A percentile compares a stretch with the other conserved stretches of the same genome.
Evolutionary conservation across 2,329 filamentous ascomycete species (phyloP).

Genomic region (Balansia obtecta): DNA sequence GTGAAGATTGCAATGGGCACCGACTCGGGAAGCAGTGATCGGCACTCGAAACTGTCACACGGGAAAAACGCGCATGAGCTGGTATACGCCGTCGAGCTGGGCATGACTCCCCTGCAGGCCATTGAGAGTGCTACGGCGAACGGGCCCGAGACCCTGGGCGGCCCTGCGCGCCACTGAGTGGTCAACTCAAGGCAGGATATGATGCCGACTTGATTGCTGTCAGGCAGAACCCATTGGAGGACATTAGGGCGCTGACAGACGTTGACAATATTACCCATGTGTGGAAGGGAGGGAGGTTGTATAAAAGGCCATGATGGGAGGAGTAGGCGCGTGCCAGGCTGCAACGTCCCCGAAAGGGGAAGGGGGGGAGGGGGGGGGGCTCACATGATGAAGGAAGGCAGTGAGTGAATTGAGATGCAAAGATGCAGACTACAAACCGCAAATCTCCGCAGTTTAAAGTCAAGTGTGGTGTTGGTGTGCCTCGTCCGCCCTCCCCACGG

Average conservation of each 20-base stretch:
- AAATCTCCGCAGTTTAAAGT: too few relatives aligned
- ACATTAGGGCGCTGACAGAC: conserved; percentile 28
- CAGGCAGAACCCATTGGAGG: conserved; percentile 27
- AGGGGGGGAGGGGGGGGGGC: too few relatives aligned
- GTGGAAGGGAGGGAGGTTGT: conserved; percentile 29
- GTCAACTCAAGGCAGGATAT: conserved; percentile 32
- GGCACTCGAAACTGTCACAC: conserved; percentile 8
- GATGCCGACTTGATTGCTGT: conserved; percentile 35
- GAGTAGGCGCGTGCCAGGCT: not conserved
- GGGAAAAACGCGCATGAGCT: conserved; percentile 30
- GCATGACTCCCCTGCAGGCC: conserved; percentile 35
- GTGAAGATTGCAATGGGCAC: conserved; percentile 29
- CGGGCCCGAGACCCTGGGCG: conserved; percentile 29
- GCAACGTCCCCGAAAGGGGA: too few relatives aligned
- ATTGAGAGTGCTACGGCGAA: conserved; percentile 37
- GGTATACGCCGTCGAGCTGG: conserved; percentile 32
- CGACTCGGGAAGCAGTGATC: conserved; percentile 24
- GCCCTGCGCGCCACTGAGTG: conserved; percentile 30
- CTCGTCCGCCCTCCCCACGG: too few relatives aligned
- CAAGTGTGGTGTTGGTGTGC: too few relatives aligned
- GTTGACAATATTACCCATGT: conserved; percentile 26
- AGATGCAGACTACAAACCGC: too few relatives aligned
- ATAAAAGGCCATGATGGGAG: conserved; percentile 21
- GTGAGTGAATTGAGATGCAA: too few relatives aligned
- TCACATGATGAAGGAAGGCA: too few relatives aligned